Evolutionary conservation across 176 grass and related monocot species (phyloP).

Genomic region (Canna indica): DNA sequence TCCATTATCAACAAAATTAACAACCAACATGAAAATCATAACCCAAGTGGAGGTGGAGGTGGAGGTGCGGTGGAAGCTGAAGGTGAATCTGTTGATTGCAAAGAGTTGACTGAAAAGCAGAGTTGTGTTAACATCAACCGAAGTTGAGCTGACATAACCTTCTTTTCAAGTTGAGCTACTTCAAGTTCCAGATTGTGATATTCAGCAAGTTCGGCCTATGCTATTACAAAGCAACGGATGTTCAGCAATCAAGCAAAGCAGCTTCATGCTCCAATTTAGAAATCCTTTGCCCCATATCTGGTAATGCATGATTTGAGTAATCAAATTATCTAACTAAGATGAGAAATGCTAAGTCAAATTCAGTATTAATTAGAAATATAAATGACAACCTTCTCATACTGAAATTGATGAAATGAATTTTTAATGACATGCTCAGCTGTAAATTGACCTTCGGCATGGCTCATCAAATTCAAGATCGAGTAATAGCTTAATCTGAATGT

Average conservation of each 20-base stretch:
- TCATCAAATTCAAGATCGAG: constrained; percentile 93
- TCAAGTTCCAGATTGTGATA: constrained; percentile 91
- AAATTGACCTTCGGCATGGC: constrained; percentile 94
- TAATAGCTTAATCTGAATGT: constrained; percentile 98
- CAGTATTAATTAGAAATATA: constrained; percentile 18
- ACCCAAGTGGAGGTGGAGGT: too few relatives aligned
- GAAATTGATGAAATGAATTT: constrained; percentile 98
- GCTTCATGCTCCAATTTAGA: constrained; percentile 79
- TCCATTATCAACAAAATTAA: too few relatives aligned
- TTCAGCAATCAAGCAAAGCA: constrained; percentile 66
- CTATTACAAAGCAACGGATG: constrained; percentile 45
- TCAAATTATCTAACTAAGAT: constrained; percentile 24
- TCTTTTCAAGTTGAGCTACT: constrained; percentile 90
- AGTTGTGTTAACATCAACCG: too few relatives aligned
- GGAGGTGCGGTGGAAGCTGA: too few relatives aligned
- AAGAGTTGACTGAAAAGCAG: too few relatives aligned
- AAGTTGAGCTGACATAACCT: constrained; percentile 88
- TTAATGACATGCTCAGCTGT: constrained; percentile 95
- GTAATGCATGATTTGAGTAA: constrained; percentile 56
- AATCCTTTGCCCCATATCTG: constrained; percentile 70
- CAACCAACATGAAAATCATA: too few relatives aligned
- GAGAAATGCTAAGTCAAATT: constrained; percentile 5
- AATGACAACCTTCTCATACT: constrained; percentile 77
- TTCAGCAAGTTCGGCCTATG: constrained; percentile 73
- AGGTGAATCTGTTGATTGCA: too few relatives aligned